Conservation (phyloP, 257 asterid species). For the Thymus quinquecostatus region DNA sequence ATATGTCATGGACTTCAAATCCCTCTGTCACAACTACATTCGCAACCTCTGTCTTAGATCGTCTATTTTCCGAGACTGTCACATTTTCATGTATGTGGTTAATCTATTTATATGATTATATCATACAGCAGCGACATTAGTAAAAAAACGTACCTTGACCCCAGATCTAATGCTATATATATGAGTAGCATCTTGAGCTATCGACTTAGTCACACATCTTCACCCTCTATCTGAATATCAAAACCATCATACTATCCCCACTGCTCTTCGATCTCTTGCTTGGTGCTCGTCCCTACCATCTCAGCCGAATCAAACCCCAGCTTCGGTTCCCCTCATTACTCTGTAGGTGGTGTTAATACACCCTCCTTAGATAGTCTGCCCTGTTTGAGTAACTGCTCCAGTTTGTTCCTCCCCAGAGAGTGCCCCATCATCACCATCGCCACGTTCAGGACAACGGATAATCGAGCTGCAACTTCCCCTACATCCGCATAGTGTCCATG, state of each 20-base stretch:
- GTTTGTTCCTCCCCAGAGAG: conserved; percentile 66
- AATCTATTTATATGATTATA: background rate
- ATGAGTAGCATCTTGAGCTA: conserved; percentile 66
- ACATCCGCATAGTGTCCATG: conserved; percentile 82
- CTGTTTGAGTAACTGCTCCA: conserved; percentile 67
- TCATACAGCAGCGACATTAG: background rate
- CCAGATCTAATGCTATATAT: conserved; percentile 46
- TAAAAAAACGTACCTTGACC: conserved; percentile 46
- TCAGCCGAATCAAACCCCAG: conserved; percentile 63
- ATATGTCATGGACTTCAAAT: conserved; percentile 50
- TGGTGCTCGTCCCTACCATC: conserved; percentile 69
- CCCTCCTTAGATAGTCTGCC: conserved; percentile 68
- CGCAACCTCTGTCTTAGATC: conserved; percentile 58
- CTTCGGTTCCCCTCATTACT: conserved; percentile 62
- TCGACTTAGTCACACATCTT: conserved; percentile 42
- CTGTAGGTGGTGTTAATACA: conserved; percentile 56
- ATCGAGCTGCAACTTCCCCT: conserved; percentile 60
- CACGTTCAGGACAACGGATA: conserved; percentile 59
- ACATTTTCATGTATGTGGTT: conserved; percentile 17
- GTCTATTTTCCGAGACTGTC: conserved; percentile 52
- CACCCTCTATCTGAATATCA: conserved; percentile 56
- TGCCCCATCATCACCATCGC: conserved; percentile 75
- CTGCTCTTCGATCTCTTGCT: conserved; percentile 75
- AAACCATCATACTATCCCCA: conserved; percentile 77
- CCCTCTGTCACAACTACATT: conserved; percentile 49